A percentile compares a stretch with the other conserved stretches of the same genome.
Conservation (phyloP, 257 asterid genomes). For the Jacaranda mimosifolia region DNA sequence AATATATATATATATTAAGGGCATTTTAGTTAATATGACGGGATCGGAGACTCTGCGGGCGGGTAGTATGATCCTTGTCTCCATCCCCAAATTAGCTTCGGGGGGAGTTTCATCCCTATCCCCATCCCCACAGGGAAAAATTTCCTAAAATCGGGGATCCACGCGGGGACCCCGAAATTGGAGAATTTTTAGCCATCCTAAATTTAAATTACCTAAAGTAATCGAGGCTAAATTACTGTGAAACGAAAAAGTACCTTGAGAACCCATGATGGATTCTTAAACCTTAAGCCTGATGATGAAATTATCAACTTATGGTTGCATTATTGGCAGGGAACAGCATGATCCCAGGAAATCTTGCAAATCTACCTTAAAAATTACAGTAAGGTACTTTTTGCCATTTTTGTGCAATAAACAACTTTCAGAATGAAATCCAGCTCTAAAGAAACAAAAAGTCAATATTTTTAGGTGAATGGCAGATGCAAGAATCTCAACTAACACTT, state of each 20-base stretch:
- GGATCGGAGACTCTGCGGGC: too few relatives aligned
- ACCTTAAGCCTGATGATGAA: background rate
- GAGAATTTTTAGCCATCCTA: too few relatives aligned
- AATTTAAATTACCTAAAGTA: background rate
- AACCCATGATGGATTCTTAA: background rate
- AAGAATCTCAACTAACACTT: slow-evolving; percentile 20
- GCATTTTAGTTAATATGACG: too few relatives aligned
- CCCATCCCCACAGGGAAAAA: too few relatives aligned
- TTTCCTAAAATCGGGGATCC: too few relatives aligned
- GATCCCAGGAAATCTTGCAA: slow-evolving; percentile 31
- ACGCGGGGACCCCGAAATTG: too few relatives aligned
- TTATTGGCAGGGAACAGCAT: slow-evolving; percentile 12
- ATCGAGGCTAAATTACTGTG: background rate
- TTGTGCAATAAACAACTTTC: background rate
- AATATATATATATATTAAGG: too few relatives aligned
- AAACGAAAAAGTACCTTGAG: background rate
- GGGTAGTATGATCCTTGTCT: too few relatives aligned
- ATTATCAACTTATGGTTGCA: background rate
- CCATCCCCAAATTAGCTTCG: too few relatives aligned
- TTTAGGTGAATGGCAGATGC: slow-evolving; percentile 19
- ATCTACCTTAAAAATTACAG: slow-evolving; percentile 20
- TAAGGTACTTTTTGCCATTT: background rate
- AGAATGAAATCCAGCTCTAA: background rate
- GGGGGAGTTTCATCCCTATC: too few relatives aligned
- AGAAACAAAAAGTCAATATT: background rate